Base-by-base conservation (phyloP, 2,329 filamentous ascomycete genomes). In the Chrysoporthe deuterocubensis region DNA sequence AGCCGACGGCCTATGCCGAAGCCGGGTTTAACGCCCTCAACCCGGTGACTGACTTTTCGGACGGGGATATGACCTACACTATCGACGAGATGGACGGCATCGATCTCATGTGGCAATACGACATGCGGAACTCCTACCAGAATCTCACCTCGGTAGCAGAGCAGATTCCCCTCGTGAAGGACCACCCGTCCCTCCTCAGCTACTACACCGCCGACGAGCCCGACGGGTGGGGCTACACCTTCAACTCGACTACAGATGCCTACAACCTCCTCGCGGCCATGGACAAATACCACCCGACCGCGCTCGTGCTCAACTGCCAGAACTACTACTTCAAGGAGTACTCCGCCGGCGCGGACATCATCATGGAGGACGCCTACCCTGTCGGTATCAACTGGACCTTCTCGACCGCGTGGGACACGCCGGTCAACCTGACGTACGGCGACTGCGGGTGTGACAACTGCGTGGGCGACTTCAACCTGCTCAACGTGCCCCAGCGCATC, bases 371-470 rank as follows among this genome's bases (percentile, higher is more conserved):
- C 72, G 82, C 83, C 0, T 90, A 90, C 74, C 87, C 87, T 0
- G 81, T 90, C 69, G 85, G 82, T 42, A 84, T 85, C 71, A 87
- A 89, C 76, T 77, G 81, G 4, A 84, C 80, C 2, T 87, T 79
- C 71, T 86, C 82, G 9, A 62, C 48, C 16, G 82, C 82, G 54
- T 90, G 86, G 81, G 79, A 81, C 67, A 90, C 87, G 0, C 75
- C 76, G 0, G 88, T 85, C 74, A 90, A 89, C 75, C 69, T 77
- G 3, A 89, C 87, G 0, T 85, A 88, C 64, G 87, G 87, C 70
- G 84, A 86, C 77, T 89, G 87, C 76, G 88, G 87, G 9, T 90
- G 88, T 75, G 88, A 90, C 73, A 83, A 86, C 75, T 90, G 88
- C 74, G 71, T 75, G 2, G 85, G 84, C 63, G 40, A 26, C 54